These are phyloP conservation scores for Cairneyella variabilis DNA, from an alignment of 495 filamentous ascomycete genomes.

Conservation along the genomic window DNA sequence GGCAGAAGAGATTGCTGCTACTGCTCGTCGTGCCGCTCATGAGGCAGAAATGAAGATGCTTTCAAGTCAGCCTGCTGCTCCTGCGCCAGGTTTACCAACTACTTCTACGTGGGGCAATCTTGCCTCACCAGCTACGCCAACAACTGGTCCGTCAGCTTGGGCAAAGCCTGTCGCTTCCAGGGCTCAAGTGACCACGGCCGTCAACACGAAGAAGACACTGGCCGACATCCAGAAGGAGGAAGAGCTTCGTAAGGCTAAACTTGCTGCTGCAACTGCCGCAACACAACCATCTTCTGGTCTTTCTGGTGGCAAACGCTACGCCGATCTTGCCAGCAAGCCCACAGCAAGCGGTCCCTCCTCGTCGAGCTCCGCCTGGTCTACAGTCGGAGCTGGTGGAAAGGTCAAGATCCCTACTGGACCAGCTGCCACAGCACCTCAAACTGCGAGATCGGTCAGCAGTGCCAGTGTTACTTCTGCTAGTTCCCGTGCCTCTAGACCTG, in stretches of 20 bases:
- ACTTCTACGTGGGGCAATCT: constrained; percentile 87
- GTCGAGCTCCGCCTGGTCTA: constrained; percentile 76
- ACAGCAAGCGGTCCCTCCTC: constrained; percentile 32
- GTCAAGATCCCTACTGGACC: constrained; percentile 67
- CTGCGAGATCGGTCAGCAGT: constrained; percentile 54
- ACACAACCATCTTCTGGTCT: constrained; percentile 44
- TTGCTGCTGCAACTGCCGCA: constrained; percentile 51
- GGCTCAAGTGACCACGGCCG: constrained; percentile 35
- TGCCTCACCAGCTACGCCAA: constrained; percentile 53
- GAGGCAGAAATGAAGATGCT: constrained; percentile 67
- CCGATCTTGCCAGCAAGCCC: constrained; percentile 85
- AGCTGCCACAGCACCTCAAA: constrained; percentile 37
- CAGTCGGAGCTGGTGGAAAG: constrained; percentile 93
- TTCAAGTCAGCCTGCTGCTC: constrained; percentile 55
- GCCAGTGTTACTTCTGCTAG: constrained; percentile 35
- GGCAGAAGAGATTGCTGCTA: constrained; percentile 76
- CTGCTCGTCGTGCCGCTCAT: constrained; percentile 69
- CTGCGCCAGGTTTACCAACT: constrained; percentile 75
- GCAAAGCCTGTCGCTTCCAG: constrained; percentile 61
- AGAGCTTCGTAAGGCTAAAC: constrained; percentile 76
- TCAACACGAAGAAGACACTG: constrained; percentile 66
- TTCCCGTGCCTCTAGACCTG: constrained; percentile 28
- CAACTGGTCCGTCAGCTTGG: constrained; percentile 56
- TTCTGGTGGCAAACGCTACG: constrained; percentile 81
- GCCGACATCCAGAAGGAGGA: constrained; percentile 97